A percentile compares a stretch with the other conserved stretches of the same genome.
phyloP scores from a whole-genome alignment of 1,139 yeast genomes.

The Protomyces pachydermus region DNA sequence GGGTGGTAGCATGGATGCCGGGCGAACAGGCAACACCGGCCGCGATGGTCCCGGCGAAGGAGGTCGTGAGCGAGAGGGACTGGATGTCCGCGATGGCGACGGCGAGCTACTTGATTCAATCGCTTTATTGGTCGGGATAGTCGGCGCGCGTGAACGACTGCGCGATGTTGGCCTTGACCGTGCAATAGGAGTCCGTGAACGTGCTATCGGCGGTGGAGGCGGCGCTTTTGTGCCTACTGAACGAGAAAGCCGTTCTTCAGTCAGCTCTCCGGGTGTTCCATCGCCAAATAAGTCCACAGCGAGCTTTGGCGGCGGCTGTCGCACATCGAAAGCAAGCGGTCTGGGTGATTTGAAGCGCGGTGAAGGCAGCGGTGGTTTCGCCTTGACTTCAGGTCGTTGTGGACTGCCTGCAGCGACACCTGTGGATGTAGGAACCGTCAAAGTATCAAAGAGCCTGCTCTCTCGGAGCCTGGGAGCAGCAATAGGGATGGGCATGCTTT shows the following conservation, averaged over 20 bases:
- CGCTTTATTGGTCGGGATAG: neutral
- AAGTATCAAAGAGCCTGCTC: neutral
- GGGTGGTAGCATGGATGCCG: neutral
- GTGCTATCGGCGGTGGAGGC: slow-evolving; percentile 5
- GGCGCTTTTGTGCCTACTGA: neutral
- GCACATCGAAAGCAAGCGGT: neutral
- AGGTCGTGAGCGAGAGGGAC: neutral
- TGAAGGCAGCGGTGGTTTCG: slow-evolving; percentile 19
- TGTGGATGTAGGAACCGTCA: neutral
- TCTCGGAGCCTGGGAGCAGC: neutral
- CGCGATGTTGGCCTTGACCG: neutral
- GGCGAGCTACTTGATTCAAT: neutral
- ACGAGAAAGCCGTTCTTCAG: neutral
- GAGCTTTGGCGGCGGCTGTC: neutral
- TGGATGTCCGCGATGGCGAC: neutral
- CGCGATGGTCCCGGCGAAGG: neutral
- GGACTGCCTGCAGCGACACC: neutral
- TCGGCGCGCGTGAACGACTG: neutral
- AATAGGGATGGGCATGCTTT: neutral
- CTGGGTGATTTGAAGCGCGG: slow-evolving; percentile 22
- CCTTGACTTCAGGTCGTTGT: neutral
- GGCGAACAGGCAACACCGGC: neutral
- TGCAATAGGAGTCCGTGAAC: neutral
- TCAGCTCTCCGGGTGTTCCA: neutral
- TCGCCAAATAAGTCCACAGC: neutral